Conservation (phyloP, 345 rosid genomes). For the Lumnitzera racemosa region DNA sequence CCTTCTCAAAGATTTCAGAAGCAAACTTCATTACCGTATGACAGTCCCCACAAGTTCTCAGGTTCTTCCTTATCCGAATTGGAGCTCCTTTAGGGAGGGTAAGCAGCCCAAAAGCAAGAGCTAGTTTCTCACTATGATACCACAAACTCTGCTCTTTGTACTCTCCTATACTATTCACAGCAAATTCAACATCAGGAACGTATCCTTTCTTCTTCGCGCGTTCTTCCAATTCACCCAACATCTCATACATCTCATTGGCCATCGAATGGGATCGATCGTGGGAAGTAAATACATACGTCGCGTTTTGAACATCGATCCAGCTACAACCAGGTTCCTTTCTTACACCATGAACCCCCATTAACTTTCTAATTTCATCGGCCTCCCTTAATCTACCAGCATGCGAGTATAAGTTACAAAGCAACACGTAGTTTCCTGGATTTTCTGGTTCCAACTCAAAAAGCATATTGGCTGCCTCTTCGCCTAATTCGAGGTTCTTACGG, state of each 20-base stretch:
- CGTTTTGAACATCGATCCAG: slow-evolving; percentile 26
- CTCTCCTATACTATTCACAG: slow-evolving; percentile 15
- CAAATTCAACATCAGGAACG: slow-evolving; percentile 18
- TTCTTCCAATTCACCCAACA: slow-evolving; percentile 21
- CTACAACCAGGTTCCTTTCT: slow-evolving; percentile 40
- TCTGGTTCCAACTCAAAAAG: slow-evolving; percentile 33
- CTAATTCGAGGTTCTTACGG: slow-evolving; percentile 28
- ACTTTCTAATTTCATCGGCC: slow-evolving; percentile 34
- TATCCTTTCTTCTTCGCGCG: slow-evolving; percentile 28
- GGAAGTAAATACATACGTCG: slow-evolving; percentile 26
- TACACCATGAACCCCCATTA: slow-evolving; percentile 29
- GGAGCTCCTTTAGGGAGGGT: slow-evolving; percentile 26
- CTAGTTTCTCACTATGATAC: slow-evolving; percentile 40
- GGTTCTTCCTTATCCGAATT: slow-evolving; percentile 32
- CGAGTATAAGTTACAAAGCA: slow-evolving; percentile 29
- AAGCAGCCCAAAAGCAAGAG: slow-evolving; percentile 32
- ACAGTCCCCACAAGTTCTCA: slow-evolving; percentile 34
- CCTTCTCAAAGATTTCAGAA: slow-evolving; percentile 27
- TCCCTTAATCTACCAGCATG: slow-evolving; percentile 23
- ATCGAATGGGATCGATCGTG: slow-evolving; percentile 28
- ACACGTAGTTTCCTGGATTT: slow-evolving; percentile 30
- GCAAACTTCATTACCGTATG: slow-evolving; percentile 34
- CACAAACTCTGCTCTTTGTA: slow-evolving; percentile 29
- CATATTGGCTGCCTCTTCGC: slow-evolving; percentile 28
- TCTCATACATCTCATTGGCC: slow-evolving; percentile 23